Evolutionary conservation across 2,329 filamentous ascomycete species (phyloP), one percentile per base, ranked within the genome.

Genomic region (Lasiodiplodia gonubiensis): DNA sequence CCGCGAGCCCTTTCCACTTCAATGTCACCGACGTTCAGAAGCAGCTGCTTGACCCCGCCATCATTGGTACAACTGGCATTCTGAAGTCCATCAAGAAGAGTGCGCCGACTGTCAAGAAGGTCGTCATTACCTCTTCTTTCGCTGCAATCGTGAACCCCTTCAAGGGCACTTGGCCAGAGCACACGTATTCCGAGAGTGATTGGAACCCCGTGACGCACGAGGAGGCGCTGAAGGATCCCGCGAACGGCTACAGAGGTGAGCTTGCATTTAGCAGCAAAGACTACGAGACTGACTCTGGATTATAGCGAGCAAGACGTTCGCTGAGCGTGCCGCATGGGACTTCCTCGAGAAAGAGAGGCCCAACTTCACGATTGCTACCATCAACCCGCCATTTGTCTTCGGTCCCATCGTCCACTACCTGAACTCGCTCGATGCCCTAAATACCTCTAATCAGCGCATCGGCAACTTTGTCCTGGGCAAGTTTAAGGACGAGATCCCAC

Each of bases 21-120:
- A 90, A 90, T 39, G 88, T 95, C 66, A 88, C 92, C 42, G 86
- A 89, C 70, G 89, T 91, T 21, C 84, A 94, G 70, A 88, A 90
- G 78, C 78, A 85, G 69, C 80, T 88, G 35, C 77, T 88, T 42
- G 87, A 89, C 70, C 86, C 87, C 16, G 88, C 88, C 11, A 80
- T 89, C 69, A 88, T 88, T 71, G 88, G 88, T 64, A 90, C 88
- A 0, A 88, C 85, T 0, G 87, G 87, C 14, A 86, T 90, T 63
- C 76, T 90, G 69, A 87, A 86, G 70, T 85, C 86, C 1, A 85
- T 89, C 76, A 88, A 88, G 76, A 84, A 85, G 71, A 80, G 80
- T 67, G 87, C 87, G 2, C 87, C 88, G 70, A 86, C 75, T 74
- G 91, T 96, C 64, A 92, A 89, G 80, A 86, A 89, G 68, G 90